Evolutionary conservation across 225 moss, liverwort and hornwort species (phyloP).

Genomic region (Pseudoscleropodium purum): DNA sequence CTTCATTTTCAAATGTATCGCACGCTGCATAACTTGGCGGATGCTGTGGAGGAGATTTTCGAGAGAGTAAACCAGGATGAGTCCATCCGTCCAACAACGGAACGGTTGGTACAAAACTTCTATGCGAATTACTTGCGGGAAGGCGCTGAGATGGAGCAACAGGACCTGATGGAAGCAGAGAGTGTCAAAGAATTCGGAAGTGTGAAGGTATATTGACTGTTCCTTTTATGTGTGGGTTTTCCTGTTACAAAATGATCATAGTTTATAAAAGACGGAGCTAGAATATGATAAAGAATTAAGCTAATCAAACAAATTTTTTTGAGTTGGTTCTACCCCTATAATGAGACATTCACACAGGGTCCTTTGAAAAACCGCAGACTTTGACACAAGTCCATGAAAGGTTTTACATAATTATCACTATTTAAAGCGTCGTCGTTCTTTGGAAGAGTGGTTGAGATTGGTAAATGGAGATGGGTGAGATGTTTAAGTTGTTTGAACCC

Average conservation of each 20-base stretch:
- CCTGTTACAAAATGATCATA: no score
- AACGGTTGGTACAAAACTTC: constrained; percentile 27
- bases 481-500: neutral
- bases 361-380: neutral
- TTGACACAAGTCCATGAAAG: neutral
- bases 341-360: neutral
- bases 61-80: constrained; percentile 8
- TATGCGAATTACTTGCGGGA: constrained; percentile 21
- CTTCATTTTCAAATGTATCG: constrained; percentile 60
- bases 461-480: neutral
- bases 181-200: constrained; percentile 5
- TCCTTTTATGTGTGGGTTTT: neutral
- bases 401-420: neutral
- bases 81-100: constrained; percentile 7
- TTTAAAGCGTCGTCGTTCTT: neutral
- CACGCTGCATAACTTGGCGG: constrained; percentile 19
- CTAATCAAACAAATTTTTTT: neutral
- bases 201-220: neutral
- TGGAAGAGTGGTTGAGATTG: neutral
- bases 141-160: constrained; percentile 4
- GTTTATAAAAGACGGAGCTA: neutral
- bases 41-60: constrained; percentile 26
- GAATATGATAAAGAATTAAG: no score
- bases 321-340: no score
- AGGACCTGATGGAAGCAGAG: constrained; percentile 13